Evolutionary conservation across 306 rosid genomes (phyloP), one percentile per base, ranked within the genome.

Genomic region (Urtica urens): DNA sequence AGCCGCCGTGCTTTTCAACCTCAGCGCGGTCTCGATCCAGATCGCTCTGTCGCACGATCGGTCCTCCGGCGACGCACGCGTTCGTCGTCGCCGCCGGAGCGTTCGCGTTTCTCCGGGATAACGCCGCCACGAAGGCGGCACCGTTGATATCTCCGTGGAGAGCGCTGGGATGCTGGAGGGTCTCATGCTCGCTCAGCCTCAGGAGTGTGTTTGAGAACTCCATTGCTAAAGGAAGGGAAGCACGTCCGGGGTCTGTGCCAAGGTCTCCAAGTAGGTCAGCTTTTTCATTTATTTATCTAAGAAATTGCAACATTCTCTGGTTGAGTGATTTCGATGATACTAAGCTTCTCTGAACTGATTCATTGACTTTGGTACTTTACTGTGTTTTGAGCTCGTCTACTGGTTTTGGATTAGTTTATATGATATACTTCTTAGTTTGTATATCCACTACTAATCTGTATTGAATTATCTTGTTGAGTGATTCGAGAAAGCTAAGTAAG

Each of bases 101-200:
- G 15, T 90, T 90, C 3, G 87, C 67, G 0, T 71, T 66, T 23
- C 43, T 90, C 58, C 60, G 87, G 49, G 99, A 90, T 53, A 77
- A 71, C 57, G 99, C 82, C 18, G 75, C 99, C 22, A 65, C 77
- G 34, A 85, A 85, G 61, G 90, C 93, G n/a, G n/a, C n/a, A 85
- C 99, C 0, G 76, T 82, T 31, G 99, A 90, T 53, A 38, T 90
- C 55, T 71, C 94, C 12, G 78, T 77, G 10, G 99, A 90, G 68
- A 81, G 96, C 27, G 76, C 78, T 0, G 96, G 96, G 15, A 90
- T 85, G 99, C 51, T 90, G 63, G 99, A 90, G 74, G 70, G 87
- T 76, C 53, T 90, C 65, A 85, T 90, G 87, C 82, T 90, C 31
- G 99, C 99, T 1, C 96, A 90, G 77, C 94, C 99, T 16, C 99